Conservation (phyloP, 1,284 basidiomycete species). For the Neolentinus lepideus region DNA sequence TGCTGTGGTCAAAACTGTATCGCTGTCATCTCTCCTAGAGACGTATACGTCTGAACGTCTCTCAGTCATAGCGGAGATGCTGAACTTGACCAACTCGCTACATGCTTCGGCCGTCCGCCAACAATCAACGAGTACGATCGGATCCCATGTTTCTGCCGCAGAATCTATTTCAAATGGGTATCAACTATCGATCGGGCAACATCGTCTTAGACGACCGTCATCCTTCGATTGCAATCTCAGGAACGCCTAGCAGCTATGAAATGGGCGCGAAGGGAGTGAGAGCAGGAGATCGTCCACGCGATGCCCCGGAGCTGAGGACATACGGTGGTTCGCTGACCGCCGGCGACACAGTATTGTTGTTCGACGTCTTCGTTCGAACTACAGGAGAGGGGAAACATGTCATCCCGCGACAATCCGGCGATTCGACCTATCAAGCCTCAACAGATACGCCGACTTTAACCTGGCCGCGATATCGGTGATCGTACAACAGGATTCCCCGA, state of each 20-base stretch:
- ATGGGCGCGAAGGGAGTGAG: not conserved
- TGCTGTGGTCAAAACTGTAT: constrained; percentile 24
- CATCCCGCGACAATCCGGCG: not conserved
- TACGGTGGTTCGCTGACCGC: not conserved
- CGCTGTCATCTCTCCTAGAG: constrained; percentile 23
- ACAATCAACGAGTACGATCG: not conserved
- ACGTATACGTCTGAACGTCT: constrained; percentile 28
- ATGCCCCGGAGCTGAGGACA: constrained; percentile 2
- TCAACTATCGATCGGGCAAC: constrained; percentile 8
- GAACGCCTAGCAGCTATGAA: not conserved
- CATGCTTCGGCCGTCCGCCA: constrained; percentile 1
- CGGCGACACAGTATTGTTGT: not conserved
- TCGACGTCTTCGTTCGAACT: not conserved
- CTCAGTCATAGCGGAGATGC: constrained; percentile 32
- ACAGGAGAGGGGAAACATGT: not conserved
- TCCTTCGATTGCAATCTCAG: not conserved
- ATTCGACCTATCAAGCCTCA: too few species aligned
- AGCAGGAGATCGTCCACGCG: constrained; percentile 3
- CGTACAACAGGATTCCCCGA: too few species aligned
- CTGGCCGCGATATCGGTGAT: too few species aligned
- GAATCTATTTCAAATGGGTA: constrained; percentile 6
- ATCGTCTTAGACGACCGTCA: constrained; percentile 6
- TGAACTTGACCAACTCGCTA: constrained; percentile 9
- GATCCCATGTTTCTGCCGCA: constrained; percentile 3
- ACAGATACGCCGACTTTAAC: too few species aligned